Evolutionary conservation across 805 yeast species (phyloP).

Genomic region (Priceomyces castillae): DNA sequence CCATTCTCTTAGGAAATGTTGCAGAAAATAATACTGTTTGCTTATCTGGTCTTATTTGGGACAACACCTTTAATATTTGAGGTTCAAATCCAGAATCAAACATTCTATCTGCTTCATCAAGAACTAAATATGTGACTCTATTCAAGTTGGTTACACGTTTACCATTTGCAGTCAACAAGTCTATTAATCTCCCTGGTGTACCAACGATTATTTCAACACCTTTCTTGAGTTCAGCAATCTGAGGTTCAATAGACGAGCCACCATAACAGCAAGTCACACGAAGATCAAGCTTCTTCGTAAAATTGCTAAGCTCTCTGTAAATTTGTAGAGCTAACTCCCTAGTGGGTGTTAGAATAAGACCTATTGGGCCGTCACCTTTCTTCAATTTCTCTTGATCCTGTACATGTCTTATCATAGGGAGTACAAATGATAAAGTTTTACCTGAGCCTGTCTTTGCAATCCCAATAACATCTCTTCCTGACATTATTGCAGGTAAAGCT

Average conservation of each 20-base stretch:
- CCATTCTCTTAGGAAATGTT: conserved; percentile 83
- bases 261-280: conserved; percentile 83
- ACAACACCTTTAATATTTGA: conserved; percentile 78
- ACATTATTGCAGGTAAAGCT: conserved; percentile 86
- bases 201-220: conserved; percentile 84
- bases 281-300: conserved; percentile 50
- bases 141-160: conserved; percentile 71
- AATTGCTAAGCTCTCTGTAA: conserved; percentile 58
- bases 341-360: conserved; percentile 82
- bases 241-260: conserved; percentile 78
- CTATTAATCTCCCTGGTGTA: conserved; percentile 94
- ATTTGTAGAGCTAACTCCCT: conserved; percentile 90
- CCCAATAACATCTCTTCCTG: conserved; percentile 87
- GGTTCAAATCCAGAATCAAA: conserved; percentile 98
- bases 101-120: conserved; percentile 96
- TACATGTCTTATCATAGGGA: conserved; percentile 84
- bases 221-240: conserved; percentile 73
- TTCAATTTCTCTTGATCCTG: conserved; percentile 61
- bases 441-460: conserved; percentile 98
- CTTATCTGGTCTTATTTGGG: conserved; percentile 75
- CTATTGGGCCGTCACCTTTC: conserved; percentile 67
- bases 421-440: conserved; percentile 81
- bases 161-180: conserved; percentile 74
- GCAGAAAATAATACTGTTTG: conserved; percentile 94
- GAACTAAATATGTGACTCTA: conserved; percentile 74